These are phyloP conservation scores for Prunella vulgaris DNA, from an alignment of 257 asterid genomes.

Conservation along the genomic window DNA sequence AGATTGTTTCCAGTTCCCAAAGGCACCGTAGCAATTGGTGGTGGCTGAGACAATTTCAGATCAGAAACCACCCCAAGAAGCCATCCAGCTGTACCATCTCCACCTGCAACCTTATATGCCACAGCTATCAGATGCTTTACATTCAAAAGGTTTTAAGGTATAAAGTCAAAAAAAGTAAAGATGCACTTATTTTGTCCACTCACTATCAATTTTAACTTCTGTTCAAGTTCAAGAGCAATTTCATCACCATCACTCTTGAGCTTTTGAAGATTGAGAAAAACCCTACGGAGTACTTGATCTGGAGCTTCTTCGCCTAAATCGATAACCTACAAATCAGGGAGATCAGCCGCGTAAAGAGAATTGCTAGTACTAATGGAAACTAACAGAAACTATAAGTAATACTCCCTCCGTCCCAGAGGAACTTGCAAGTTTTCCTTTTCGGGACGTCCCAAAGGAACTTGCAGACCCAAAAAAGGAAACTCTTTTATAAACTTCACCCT, in stretches of 20 bases:
- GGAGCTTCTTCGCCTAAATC: constrained; percentile 88
- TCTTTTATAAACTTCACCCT: too few species aligned
- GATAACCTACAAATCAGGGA: constrained; percentile 52
- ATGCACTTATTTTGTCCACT: constrained; percentile 24
- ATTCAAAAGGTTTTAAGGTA: not conserved
- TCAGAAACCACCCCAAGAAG: constrained; percentile 96
- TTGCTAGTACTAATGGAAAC: not conserved
- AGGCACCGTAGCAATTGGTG: constrained; percentile 95
- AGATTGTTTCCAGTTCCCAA: constrained; percentile 98
- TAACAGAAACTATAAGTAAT: not conserved
- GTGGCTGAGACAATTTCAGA: constrained; percentile 79
- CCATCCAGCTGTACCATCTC: constrained; percentile 99
- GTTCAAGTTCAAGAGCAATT: constrained; percentile 44
- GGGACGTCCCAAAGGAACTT: too few species aligned
- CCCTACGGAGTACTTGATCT: constrained; percentile 47
- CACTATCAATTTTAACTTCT: constrained; percentile 68
- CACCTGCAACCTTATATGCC: constrained; percentile 84
- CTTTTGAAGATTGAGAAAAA: constrained; percentile 57
- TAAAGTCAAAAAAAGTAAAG: not conserved
- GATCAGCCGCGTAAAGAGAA: not conserved
- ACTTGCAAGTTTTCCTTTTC: too few species aligned
- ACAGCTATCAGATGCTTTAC: constrained; percentile 10
- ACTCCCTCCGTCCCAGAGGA: too few species aligned
- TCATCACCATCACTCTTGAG: constrained; percentile 63
- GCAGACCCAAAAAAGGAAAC: too few species aligned